Evolutionary conservation across 306 rosid species (phyloP).

Genomic region (Sophora flavescens): DNA sequence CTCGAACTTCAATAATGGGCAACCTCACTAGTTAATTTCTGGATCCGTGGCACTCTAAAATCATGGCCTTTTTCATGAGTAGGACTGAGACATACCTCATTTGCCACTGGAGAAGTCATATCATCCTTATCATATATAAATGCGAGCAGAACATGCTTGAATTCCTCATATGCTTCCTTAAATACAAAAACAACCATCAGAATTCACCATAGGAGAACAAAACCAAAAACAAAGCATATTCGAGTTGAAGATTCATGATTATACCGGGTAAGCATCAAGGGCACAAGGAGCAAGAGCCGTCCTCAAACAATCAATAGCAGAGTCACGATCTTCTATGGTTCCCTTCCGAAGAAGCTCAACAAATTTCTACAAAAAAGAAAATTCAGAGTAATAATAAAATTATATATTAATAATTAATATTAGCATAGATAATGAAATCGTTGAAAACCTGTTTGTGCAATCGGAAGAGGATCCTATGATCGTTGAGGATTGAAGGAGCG

Average conservation of each 20-base stretch:
- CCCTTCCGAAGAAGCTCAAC: constrained; percentile 95
- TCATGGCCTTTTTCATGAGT: too few relatives aligned
- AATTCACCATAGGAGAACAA: constrained; percentile 30
- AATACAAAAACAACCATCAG: constrained; percentile 59
- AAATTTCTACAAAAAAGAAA: constrained; percentile 69
- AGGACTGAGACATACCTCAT: constrained; percentile 62
- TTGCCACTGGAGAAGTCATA: constrained; percentile 82
- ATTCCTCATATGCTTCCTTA: constrained; percentile 99
- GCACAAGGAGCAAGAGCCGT: constrained; percentile 97
- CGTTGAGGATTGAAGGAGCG: constrained; percentile 86
- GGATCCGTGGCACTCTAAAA: too few relatives aligned
- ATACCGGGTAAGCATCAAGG: constrained; percentile 96
- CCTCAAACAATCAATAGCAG: constrained; percentile 85
- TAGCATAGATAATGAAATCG: neutral
- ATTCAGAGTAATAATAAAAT: neutral
- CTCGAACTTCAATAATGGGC: neutral
- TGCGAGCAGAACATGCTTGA: constrained; percentile 96
- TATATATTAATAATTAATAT: neutral
- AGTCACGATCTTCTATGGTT: constrained; percentile 73
- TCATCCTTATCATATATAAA: constrained; percentile 92
- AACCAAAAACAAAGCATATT: neutral
- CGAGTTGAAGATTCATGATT: neutral
- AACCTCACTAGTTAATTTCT: too few relatives aligned
- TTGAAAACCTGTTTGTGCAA: constrained; percentile 89
- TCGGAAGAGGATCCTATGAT: constrained; percentile 89